Evolutionary conservation across 1,284 basidiomycete genomes (phyloP), one percentile per base, ranked within the genome.

Genomic region (Heterobasidion irregulare): DNA sequence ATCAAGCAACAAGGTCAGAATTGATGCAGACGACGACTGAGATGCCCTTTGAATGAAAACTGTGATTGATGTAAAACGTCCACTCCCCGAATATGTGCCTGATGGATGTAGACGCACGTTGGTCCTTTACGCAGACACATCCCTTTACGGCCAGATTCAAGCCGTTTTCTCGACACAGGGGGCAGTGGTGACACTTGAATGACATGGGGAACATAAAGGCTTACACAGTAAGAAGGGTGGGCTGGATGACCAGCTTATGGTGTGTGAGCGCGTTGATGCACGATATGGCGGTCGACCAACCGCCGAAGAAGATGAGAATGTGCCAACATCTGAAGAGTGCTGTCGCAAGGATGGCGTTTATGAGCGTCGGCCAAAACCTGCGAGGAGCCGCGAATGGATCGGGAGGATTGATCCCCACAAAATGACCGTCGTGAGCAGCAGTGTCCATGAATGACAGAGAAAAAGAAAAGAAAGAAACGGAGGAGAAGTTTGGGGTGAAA

Each of bases 251-350:
- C 6, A 75, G 74, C 47, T 71, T 71, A 43, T 74, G 59, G 63
- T 76, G 82, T 50, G 84, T 74, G 18, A 82, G 61, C 2, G 74
- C 38, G n/a, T 41, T 41, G 38, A 41, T 41, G 38, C 38, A 41
- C 38, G 38, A 73, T 38, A 86, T 73, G 18, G 76, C 63, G 0
- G 80, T 78, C 4, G 80, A 71, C 84, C 84, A 86, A 6, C 65
- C 80, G 16, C 71, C 72, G 61, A 83, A 84, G 68, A 85, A 81
- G 2, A 84, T 47, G 13, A 87, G 72, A 52, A 84, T 75, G 59
- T 84, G 82, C 83, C 83, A 86, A 67, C 83, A 86, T 56, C 83
- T 71, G 64, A 84, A 82, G 50, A 86, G 62, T 0, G 83, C 79
- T 0, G 83, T 86, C 2, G 83, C 82, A 6, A 85, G 69, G 13